Percentiles rank a stretch among this genome's conserved stretches.
Conservation (phyloP, 2,329 filamentous ascomycete species). For the Venturiaceae sp. region DNA sequence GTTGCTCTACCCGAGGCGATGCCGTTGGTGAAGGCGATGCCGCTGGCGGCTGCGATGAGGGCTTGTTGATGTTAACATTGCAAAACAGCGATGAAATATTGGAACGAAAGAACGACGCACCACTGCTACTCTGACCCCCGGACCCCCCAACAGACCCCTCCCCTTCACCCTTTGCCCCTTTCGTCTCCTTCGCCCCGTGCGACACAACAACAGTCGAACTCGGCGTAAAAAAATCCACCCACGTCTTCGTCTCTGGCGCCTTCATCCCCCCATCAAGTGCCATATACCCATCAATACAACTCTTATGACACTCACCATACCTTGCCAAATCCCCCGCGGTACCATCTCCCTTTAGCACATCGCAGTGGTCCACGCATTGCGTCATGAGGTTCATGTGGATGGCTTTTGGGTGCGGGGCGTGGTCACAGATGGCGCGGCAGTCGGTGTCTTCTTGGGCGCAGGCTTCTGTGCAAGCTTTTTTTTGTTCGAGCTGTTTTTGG, state of each 20-base stretch:
- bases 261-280: conserved; percentile 26
- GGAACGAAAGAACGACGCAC: too few species aligned
- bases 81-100: too few species aligned
- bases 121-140: background rate
- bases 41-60: too few species aligned
- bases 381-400: conserved; percentile 40
- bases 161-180: conserved; percentile 4
- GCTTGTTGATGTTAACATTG: too few species aligned
- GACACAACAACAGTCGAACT: conserved; percentile 5
- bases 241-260: conserved; percentile 4
- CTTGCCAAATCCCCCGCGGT: conserved; percentile 32
- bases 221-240: background rate
- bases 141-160: conserved; percentile 13
- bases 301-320: conserved; percentile 38
- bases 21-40: too few species aligned
- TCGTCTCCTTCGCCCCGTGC: conserved; percentile 7
- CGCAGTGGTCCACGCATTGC: conserved; percentile 41
- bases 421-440: conserved; percentile 42
- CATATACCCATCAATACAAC: conserved; percentile 41
- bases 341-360: conserved; percentile 37
- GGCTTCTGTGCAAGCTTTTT: conserved; percentile 5
- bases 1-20: too few species aligned
- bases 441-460: conserved; percentile 34
- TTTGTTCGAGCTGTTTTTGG: too few species aligned
- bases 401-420: conserved; percentile 42